A percentile compares a stretch with the other conserved stretches of the same genome.
phyloP scores from a whole-genome alignment of 306 rosid species.

The Trichosanthes truncata region DNA sequence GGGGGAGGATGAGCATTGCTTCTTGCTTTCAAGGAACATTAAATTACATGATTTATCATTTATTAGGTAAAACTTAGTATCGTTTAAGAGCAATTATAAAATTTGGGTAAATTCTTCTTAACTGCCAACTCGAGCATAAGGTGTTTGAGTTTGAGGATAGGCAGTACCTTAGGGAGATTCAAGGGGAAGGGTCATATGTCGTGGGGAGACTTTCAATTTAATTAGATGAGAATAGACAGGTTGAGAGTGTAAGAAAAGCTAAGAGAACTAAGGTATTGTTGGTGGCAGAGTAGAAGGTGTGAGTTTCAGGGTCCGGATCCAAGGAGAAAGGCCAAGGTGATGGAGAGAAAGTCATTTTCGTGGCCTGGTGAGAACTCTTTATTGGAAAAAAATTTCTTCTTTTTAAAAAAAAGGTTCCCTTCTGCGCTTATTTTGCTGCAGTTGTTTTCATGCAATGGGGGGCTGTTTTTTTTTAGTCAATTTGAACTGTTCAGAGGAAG shows the following conservation, averaged over 20 bases:
- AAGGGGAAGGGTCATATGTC: background rate
- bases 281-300: background rate
- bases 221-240: background rate
- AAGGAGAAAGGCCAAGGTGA: background rate
- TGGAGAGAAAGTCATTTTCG: background rate
- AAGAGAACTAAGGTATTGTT: background rate
- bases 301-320: background rate
- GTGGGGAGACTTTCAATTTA: background rate
- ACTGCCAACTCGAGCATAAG: background rate
- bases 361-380: too few species aligned
- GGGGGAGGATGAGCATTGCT: background rate
- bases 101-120: background rate
- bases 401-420: too few species aligned
- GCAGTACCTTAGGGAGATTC: too few species aligned
- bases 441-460: too few species aligned
- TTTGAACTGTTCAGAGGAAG: too few species aligned
- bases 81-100: background rate
- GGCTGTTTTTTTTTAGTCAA: too few species aligned
- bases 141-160: background rate
- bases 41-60: background rate
- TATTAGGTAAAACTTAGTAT: background rate
- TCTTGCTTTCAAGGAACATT: background rate
- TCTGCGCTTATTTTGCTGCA: too few species aligned
- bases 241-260: background rate
- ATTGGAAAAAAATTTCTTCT: too few species aligned